Base-by-base conservation (phyloP, 164 flowering plant genomes). In the Brasenia schreberi region DNA sequence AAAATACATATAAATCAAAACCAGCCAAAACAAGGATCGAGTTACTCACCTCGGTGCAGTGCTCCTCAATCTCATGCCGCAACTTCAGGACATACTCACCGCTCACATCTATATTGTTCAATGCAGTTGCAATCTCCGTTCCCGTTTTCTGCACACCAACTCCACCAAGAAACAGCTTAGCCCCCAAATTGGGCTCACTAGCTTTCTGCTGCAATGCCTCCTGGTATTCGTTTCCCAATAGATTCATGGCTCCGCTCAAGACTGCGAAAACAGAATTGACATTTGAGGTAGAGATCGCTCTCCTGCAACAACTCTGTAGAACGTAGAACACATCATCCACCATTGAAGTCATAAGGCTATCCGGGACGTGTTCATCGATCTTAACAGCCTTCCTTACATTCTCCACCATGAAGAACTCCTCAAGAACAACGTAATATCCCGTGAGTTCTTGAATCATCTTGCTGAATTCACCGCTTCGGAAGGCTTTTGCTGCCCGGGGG, bases 291-390 rank as follows among this genome's bases (percentile, higher is more conserved):
- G 90, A 87, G 19, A 87, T 87, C 0, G 98, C 87, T 77, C 97
- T 85, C 64, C 90, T 70, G 73, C 94, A 83, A 69, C 96, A 90
- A 71, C 92, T 93, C 81, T 93, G 92, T 77, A 93, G 67, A 66
- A 93, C 97, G 77, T 89, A 93, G 63, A 93, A 93, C 72, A 90
- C 97, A 74, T 93, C 98, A 65, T 93, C 92, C 65, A 93, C 98
- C 98, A 90, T 89, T 0, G 97, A 93, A 10, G 98, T 90, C 0
- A 93, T 93, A 61, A 93, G 90, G 74, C 97, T 93, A 64, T 93
- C 95, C 1, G 81, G 81, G 12, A 81, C 97, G 59, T 81, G 85
- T 82, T 90, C 98, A 66, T 93, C 97, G 43, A 93, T 93, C 71
- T 81, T 79, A 65, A 90, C 86, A 14, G 97, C 98, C 74, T 93